Base-by-base conservation (phyloP, 805 yeast species). In the Candida piceae region DNA sequence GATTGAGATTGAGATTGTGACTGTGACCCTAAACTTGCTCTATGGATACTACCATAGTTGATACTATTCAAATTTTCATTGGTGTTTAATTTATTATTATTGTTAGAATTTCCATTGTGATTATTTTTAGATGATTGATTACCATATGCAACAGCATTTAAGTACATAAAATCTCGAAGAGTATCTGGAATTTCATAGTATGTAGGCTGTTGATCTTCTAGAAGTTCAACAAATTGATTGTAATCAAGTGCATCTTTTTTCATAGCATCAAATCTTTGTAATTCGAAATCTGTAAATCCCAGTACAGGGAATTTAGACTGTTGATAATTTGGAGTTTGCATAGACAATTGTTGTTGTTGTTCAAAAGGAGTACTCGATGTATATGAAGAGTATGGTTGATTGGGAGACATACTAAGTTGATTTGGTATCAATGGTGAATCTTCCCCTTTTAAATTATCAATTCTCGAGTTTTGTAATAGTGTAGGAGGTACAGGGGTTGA, bases 131-230 rank as follows among this genome's bases (percentile, higher is more conserved):
- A 15, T 26, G 27, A 15, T 20, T 22, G 20, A 18, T 25, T 15
- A 29, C 33, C 29, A 15, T 26, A 13, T 8, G 38, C 33, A 10
- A 29, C 38, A 4, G 66, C 67, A 37, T 62, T 63, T n/a, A 64
- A 55, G 47, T 60, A 63, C 68, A 64, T 64, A 38, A 57, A 64
- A 37, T 63, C 68, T 42, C 69, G 52, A 29, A 64, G 46, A 2
- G 66, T 61, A 28, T 50, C 48, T 29, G 57, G 61, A 3, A 62
- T 35, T 20, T 39, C 42, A 24, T 27, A 32, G 15, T 39, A 39
- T 4, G 18, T 25, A 7, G 40, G 36, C 29, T 36, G 35, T 9
- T 32, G 13, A 28, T 36, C 43, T 29, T 36, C 43, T 2, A 40
- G 10, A 7, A 40, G 26, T 22, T 40, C 43, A 13, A 40, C 43